These are phyloP conservation scores for Colletotrichum limetticola DNA, from an alignment of 2,329 filamentous ascomycete genomes.

Conservation along the genomic window DNA sequence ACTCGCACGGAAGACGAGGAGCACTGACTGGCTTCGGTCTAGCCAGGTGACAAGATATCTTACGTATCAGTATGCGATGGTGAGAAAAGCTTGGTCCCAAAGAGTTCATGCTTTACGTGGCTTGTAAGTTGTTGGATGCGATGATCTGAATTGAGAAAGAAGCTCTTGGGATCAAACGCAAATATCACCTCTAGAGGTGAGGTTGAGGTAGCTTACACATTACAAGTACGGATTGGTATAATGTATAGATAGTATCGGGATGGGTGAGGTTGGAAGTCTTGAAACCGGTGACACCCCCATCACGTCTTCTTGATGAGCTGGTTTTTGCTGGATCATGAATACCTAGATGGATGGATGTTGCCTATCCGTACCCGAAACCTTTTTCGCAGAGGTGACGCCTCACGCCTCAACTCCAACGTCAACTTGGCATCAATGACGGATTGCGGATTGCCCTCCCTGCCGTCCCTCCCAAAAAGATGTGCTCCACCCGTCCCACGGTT, in stretches of 20 bases:
- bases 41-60: constrained; percentile 8
- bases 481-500: constrained; percentile 18
- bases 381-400: background rate
- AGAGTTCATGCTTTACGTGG: constrained; percentile 11
- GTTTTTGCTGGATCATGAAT: background rate
- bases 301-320: constrained; percentile 10
- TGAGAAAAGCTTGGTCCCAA: background rate
- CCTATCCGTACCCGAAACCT: background rate
- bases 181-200: background rate
- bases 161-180: background rate
- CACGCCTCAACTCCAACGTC: constrained; percentile 18
- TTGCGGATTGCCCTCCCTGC: constrained; percentile 16
- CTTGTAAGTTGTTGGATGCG: background rate
- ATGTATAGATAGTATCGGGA: background rate
- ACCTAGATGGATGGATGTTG: no score
- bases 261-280: background rate
- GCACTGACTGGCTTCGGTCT: background rate
- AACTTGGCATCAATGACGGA: constrained; percentile 26
- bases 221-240: background rate
- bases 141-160: background rate
- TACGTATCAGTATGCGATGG: background rate
- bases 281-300: background rate
- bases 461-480: constrained; percentile 19
- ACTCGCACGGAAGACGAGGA: constrained; percentile 14
- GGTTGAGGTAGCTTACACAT: background rate